phyloP scores from a whole-genome alignment of 2,329 filamentous ascomycete genomes.

The Fusarium guadeloupense region DNA sequence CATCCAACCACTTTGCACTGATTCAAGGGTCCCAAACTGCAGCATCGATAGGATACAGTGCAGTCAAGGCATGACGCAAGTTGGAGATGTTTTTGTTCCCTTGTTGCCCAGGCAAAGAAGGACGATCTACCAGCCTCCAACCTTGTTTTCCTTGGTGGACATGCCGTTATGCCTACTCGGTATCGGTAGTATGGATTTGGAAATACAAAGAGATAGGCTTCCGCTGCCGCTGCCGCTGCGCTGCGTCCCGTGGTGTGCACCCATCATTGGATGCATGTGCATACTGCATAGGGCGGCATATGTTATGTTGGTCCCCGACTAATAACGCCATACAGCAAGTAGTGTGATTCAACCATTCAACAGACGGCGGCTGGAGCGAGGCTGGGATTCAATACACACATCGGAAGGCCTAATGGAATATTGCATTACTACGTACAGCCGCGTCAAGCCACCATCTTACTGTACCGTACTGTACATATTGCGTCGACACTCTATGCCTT shows the following conservation, averaged over 20 bases:
- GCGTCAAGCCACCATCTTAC: slow-evolving; percentile 1
- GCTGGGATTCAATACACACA: slow-evolving; percentile 1
- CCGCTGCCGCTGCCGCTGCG: too few species aligned
- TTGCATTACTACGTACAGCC: slow-evolving; percentile 11
- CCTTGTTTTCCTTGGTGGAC: not conserved
- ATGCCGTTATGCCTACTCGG: not conserved
- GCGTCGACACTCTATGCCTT: slow-evolving; percentile 22
- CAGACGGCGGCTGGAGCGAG: slow-evolving; percentile 8
- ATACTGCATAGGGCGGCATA: slow-evolving; percentile 22
- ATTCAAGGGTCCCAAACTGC: not conserved
- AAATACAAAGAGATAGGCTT: not conserved
- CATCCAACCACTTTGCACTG: slow-evolving; percentile 2
- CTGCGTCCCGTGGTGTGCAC: slow-evolving; percentile 15
- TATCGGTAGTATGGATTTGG: not conserved
- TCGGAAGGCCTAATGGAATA: not conserved
- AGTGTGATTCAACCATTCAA: too few species aligned
- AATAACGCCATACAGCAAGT: slow-evolving; percentile 2
- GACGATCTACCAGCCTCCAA: not conserved
- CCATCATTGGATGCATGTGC: slow-evolving; percentile 16
- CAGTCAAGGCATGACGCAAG: slow-evolving; percentile 24
- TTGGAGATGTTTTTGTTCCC: not conserved
- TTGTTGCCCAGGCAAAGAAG: not conserved
- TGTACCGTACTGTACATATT: slow-evolving; percentile 20
- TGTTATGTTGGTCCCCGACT: slow-evolving; percentile 13
- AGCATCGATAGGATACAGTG: slow-evolving; percentile 4